phyloP scores from a whole-genome alignment of 441 rosid species.

The Euphorbia schlechtendalii region DNA sequence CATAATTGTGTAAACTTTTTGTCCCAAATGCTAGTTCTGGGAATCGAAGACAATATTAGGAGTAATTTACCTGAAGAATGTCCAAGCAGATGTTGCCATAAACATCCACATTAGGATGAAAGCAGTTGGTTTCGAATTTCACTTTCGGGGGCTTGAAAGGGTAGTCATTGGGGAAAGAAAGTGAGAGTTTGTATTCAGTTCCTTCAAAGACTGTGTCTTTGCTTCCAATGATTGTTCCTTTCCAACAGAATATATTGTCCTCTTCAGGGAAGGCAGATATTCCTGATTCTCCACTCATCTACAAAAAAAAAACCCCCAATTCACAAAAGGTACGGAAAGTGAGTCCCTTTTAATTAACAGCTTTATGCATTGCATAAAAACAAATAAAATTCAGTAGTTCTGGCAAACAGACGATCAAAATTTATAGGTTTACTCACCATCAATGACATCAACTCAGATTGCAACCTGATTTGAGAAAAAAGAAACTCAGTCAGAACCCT shows the following conservation, averaged over 20 bases:
- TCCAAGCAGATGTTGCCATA: constrained; percentile 88
- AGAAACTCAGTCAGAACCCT: not conserved
- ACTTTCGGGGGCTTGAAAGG: constrained; percentile 94
- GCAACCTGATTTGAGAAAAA: no score
- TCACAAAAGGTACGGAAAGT: no score
- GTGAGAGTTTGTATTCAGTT: constrained; percentile 76
- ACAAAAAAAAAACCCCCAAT: not conserved
- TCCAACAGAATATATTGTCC: constrained; percentile 94
- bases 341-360: no score
- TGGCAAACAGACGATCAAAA: not conserved
- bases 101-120: constrained; percentile 90
- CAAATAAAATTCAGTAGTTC: not conserved
- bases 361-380: no score
- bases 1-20: not conserved
- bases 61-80: constrained; percentile 78
- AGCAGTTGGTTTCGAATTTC: constrained; percentile 86
- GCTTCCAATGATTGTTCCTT: constrained; percentile 90
- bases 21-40: no score
- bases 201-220: constrained; percentile 95
- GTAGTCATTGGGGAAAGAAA: constrained; percentile 78
- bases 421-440: constrained; percentile 46
- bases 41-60: no score
- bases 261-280: constrained; percentile 96
- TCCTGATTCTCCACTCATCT: constrained; percentile 96
- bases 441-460: constrained; percentile 71